Base-by-base conservation (phyloP, 176 grass and related monocot genomes). In the Aegilops sharonensis region DNA sequence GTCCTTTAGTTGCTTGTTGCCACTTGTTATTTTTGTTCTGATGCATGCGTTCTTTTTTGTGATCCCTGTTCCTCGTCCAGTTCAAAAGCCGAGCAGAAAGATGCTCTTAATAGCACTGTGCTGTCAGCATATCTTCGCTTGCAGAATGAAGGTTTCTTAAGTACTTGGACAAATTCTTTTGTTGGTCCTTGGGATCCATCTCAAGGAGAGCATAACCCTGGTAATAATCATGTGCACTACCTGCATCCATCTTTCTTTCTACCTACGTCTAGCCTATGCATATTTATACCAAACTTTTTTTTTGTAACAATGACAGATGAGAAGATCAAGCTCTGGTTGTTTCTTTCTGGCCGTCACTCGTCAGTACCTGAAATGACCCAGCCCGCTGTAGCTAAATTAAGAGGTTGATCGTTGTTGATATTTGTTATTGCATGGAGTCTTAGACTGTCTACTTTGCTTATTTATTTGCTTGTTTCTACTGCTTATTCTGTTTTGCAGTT, bases 161-260 rank as follows among this genome's bases (percentile, higher is more conserved):
- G 90, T 88, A 91, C 97, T 63, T 99, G 97, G 97, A 94, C 94
- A 3, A 99, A 96, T 82, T 99, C 94, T 11, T 99, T 96, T 91
- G 94, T 99, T 96, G 97, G 97, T 78, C 97, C 97, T 77, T 99
- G 97, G 97, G 97, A 99, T 84, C 97, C 97, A 81, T 99, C 97
- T 84, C 97, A 99, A 84, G 97, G 97, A 36, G 90, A 89, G 85
- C 97, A 99, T 80, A 99, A 99, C 50, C 97, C 97, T 62, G 97
- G 97, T 99, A 90, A 62, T 92, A 68, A 74, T 86, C 67, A 48
- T 40, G 70, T 70, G 9, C 20, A 20, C 27, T 85, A 32, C 23
- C 31, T 81, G 36, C 50, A 89, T 78, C 57, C 59, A 81, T 73
- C 20, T 65, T 56, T 24, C 37, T 23, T 68, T 48, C 27, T 11